Evolutionary conservation across 1,139 yeast species (phyloP).

Genomic region (Protomyces inouyei): DNA sequence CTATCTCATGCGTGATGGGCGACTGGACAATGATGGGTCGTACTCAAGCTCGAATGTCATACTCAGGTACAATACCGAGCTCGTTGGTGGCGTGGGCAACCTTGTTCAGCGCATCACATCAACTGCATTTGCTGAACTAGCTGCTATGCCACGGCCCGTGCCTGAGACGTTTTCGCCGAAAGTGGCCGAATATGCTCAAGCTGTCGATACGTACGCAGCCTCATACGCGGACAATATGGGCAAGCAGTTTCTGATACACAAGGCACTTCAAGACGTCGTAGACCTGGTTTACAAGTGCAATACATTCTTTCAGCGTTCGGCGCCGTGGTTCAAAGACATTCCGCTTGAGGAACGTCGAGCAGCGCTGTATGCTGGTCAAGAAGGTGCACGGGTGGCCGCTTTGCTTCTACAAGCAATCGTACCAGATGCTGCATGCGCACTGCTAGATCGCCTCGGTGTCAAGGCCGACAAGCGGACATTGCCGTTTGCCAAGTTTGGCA

Average conservation of each 20-base stretch:
- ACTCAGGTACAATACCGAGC: conserved; percentile 21
- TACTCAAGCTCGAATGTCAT: conserved; percentile 11
- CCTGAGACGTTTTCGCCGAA: neutral
- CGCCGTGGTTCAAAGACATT: conserved; percentile 42
- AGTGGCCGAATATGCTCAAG: neutral
- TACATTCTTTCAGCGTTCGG: conserved; percentile 45
- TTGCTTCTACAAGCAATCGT: conserved; percentile 67
- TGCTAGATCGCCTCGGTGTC: conserved; percentile 66
- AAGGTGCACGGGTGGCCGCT: conserved; percentile 62
- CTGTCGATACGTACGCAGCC: neutral
- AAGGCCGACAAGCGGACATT: conserved; percentile 42
- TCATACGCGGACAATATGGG: neutral
- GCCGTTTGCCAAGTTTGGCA: conserved; percentile 46
- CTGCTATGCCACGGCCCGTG: neutral
- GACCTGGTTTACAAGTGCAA: conserved; percentile 58
- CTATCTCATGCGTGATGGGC: conserved; percentile 29
- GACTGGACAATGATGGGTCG: conserved; percentile 27
- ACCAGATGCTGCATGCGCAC: conserved; percentile 54
- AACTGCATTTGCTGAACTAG: neutral
- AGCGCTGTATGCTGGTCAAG: conserved; percentile 62
- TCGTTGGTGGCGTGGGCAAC: conserved; percentile 21
- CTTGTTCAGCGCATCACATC: conserved; percentile 7
- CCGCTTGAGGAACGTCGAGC: conserved; percentile 44
- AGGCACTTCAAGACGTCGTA: conserved; percentile 49
- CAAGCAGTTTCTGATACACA: conserved; percentile 1